Evolutionary conservation across 768 basidiomycete species (phyloP).

Genomic region (Goffeauzyma gilvescens): DNA sequence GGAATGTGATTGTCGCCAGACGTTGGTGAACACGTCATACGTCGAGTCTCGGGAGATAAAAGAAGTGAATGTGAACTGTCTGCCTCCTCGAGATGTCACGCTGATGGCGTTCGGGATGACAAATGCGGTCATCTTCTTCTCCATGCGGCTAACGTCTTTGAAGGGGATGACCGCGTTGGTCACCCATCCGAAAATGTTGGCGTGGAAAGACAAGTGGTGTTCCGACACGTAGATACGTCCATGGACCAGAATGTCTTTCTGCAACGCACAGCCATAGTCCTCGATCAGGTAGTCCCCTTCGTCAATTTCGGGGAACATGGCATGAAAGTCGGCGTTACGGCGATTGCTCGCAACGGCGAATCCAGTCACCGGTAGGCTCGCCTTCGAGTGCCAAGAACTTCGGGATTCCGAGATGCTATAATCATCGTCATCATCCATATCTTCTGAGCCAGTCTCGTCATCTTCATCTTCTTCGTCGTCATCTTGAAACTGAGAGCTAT

Average conservation of each 20-base stretch:
- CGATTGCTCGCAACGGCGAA: constrained; percentile 94
- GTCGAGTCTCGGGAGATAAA: constrained; percentile 93
- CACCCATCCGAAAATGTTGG: constrained; percentile 98
- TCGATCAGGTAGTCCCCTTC: constrained; percentile 97
- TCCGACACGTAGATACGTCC: constrained; percentile 92
- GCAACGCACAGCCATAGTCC: constrained; percentile 93
- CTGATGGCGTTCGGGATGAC: constrained; percentile 94
- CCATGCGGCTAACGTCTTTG: constrained; percentile 62
- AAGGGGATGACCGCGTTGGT: constrained; percentile 86
- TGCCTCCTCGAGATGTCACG: constrained; percentile 50
- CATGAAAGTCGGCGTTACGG: constrained; percentile 87
- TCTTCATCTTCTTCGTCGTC: constrained; percentile 2
- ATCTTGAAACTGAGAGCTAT: neutral
- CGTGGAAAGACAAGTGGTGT: constrained; percentile 98
- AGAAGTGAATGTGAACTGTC: constrained; percentile 82
- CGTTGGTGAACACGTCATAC: constrained; percentile 84
- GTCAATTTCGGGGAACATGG: constrained; percentile 67
- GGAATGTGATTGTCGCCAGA: constrained; percentile 67
- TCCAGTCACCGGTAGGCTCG: constrained; percentile 66
- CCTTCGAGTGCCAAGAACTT: constrained; percentile 24
- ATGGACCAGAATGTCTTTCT: constrained; percentile 90
- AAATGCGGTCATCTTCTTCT: constrained; percentile 95
- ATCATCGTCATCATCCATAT: constrained; percentile 21
- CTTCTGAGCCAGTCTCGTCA: constrained; percentile 7
- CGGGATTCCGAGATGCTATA: constrained; percentile 22